These are phyloP conservation scores for Alternaria solani DNA, from an alignment of 2,329 filamentous ascomycete species.

Conservation along the genomic window DNA sequence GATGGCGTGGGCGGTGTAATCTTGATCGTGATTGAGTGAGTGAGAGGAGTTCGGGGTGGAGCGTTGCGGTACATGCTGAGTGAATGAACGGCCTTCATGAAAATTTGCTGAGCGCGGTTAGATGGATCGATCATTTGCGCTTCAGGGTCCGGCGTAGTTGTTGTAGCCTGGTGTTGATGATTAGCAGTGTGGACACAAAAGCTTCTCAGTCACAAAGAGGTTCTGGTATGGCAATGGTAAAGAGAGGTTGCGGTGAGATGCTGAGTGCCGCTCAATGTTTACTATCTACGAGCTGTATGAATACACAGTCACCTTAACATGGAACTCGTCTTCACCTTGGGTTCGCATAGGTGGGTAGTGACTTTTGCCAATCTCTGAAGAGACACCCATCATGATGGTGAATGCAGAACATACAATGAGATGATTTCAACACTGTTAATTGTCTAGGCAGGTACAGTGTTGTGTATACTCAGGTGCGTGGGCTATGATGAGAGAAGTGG, in stretches of 20 bases:
- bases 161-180: neutral
- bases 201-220: neutral
- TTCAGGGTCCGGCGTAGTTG: neutral
- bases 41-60: constrained; percentile 5
- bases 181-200: neutral
- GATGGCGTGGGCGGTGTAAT: neutral
- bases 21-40: neutral
- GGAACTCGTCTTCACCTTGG: neutral
- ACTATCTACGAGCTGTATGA: neutral
- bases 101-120: constrained; percentile 2
- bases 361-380: neutral
- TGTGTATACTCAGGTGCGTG: neutral
- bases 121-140: neutral
- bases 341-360: neutral
- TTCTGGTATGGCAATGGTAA: neutral
- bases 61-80: constrained; percentile 3
- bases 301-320: neutral
- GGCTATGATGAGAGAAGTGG: neutral
- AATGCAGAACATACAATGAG: neutral
- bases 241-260: neutral
- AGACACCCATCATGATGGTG: neutral
- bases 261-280: neutral
- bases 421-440: neutral
- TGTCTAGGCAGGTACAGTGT: neutral
- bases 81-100: constrained; percentile 11